These are phyloP conservation scores for Pseudocercospora eumusae DNA, from an alignment of 2,329 filamentous ascomycete genomes.

Conservation along the genomic window DNA sequence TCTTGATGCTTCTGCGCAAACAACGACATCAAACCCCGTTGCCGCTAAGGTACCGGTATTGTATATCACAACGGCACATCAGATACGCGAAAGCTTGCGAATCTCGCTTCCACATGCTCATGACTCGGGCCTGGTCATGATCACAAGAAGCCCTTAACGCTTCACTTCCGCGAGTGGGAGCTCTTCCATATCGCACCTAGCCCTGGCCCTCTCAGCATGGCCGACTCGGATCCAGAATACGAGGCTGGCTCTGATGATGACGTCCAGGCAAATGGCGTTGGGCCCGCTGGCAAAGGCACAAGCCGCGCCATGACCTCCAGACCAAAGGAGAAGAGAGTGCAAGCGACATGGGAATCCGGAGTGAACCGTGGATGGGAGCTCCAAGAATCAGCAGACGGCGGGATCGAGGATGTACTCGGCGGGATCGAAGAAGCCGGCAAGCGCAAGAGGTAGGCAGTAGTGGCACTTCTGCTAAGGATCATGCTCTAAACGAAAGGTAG, in stretches of 20 bases:
- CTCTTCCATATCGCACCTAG: neutral
- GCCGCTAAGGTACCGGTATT: too few species aligned
- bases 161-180: neutral
- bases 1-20: neutral
- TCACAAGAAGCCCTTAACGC: neutral
- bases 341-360: constrained; percentile 41
- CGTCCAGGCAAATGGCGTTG: constrained; percentile 19
- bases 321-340: constrained; percentile 33
- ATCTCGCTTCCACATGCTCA: neutral
- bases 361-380: constrained; percentile 38
- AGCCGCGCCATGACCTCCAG: constrained; percentile 30
- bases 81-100: neutral
- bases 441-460: constrained; percentile 33
- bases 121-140: neutral
- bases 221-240: constrained; percentile 37
- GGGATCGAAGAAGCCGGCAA: constrained; percentile 43
- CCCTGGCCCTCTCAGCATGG: constrained; percentile 27
- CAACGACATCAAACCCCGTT: neutral
- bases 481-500: constrained; percentile 46
- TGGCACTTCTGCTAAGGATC: neutral
- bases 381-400: constrained; percentile 40
- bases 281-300: constrained; percentile 19
- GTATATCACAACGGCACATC: neutral
- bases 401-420: constrained; percentile 39
- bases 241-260: constrained; percentile 33